These are phyloP conservation scores for Phaeotremella skinneri DNA, from an alignment of 768 basidiomycete species.

Conservation along the genomic window DNA sequence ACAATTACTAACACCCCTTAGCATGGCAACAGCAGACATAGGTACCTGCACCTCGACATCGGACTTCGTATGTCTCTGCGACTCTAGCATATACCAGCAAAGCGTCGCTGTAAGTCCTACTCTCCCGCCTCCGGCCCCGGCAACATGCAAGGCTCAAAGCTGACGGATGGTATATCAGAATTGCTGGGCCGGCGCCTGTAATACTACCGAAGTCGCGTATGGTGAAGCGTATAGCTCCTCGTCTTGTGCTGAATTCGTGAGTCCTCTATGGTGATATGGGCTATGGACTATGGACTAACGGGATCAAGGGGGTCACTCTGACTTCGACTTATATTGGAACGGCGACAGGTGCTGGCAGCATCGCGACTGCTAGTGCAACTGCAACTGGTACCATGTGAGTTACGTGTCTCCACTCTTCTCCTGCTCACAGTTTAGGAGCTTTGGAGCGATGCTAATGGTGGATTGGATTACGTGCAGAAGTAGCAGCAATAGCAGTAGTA, in stretches of 20 bases:
- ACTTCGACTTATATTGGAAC: not conserved
- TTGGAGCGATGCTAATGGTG: too few species aligned
- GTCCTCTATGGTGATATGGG: slow-evolving; percentile 9
- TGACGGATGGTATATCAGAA: slow-evolving; percentile 5
- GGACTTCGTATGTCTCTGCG: slow-evolving; percentile 30
- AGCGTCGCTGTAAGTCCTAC: slow-evolving; percentile 29
- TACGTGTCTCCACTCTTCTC: too few species aligned
- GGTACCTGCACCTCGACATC: slow-evolving; percentile 14
- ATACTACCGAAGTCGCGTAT: slow-evolving; percentile 12
- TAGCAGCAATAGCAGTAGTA: not conserved
- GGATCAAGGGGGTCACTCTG: not conserved
- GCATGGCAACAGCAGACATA: slow-evolving; percentile 19
- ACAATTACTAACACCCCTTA: slow-evolving; percentile 3
- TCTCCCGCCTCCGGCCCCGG: too few species aligned
- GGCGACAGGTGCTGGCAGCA: not conserved
- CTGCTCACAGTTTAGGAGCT: too few species aligned
- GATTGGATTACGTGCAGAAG: not conserved
- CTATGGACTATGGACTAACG: not conserved
- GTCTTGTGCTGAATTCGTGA: slow-evolving; percentile 21
- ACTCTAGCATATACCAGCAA: slow-evolving; percentile 14
- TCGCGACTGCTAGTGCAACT: not conserved
- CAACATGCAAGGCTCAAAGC: not conserved
- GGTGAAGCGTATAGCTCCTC: slow-evolving; percentile 24
- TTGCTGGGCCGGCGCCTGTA: slow-evolving; percentile 26
- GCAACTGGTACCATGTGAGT: not conserved